Conservation (phyloP, 257 asterid genomes). For the Nicotiana attenuata region DNA sequence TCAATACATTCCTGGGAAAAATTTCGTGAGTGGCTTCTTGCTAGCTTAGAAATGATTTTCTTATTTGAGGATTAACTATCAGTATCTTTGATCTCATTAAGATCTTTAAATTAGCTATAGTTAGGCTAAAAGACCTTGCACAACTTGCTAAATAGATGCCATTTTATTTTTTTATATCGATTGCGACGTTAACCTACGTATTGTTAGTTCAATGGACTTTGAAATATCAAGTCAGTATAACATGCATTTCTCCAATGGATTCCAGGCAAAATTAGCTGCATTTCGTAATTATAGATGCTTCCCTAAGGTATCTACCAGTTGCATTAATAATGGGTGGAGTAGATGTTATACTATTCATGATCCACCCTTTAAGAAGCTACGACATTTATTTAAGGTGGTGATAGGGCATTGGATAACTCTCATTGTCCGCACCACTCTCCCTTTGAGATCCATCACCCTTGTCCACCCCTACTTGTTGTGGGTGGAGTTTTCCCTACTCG, state of each 20-base stretch:
- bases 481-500: not conserved
- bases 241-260: not conserved
- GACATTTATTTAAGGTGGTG: not conserved
- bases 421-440: not conserved
- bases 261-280: not conserved
- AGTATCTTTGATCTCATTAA: not conserved
- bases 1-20: slow-evolving; percentile 78
- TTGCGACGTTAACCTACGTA: not conserved
- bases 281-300: not conserved
- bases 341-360: not conserved
- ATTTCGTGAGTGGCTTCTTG: slow-evolving; percentile 55
- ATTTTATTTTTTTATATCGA: not conserved
- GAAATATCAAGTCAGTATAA: not conserved
- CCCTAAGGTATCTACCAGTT: not conserved
- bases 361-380: not conserved
- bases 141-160: not conserved
- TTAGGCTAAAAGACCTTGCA: not conserved
- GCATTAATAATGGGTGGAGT: not conserved
- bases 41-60: not conserved
- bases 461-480: not conserved
- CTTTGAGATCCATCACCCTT: not conserved
- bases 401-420: not conserved
- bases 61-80: not conserved
- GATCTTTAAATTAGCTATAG: slow-evolving; percentile 1
- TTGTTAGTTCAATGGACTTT: not conserved